Base-by-base conservation (phyloP, 306 rosid genomes). In the Fragaria ananassa region DNA sequence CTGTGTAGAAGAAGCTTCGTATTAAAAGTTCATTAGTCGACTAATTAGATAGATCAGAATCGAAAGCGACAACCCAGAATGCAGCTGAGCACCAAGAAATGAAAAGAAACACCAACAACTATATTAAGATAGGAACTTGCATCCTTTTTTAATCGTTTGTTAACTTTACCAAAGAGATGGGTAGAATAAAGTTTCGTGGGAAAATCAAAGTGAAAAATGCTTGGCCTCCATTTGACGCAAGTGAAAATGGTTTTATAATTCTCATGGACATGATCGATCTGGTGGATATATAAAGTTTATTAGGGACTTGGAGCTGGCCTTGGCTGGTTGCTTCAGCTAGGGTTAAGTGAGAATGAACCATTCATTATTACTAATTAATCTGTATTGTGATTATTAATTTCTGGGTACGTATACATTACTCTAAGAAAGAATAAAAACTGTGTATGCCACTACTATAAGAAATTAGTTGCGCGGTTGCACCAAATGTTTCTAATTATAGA, bases 151-250 rank as follows among this genome's bases (percentile, higher is more conserved):
- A 12, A 66, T 15, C 27, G 70, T 73, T 31, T 70, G 34, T 27
- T 75, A 77, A 79, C 47, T 56, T 72, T 61, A 44, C 74, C 51
- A 73, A 51, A 77, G 45, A 77, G 11, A 61, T 49, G 19, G 69
- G 60, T 29, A n/a, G 65, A 72, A 23, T 39, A 56, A 71, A 44
- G 17, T 47, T 70, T 80, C 69, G 74, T 10, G 46, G 46, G 80
- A 76, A 39, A 74, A 31, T 41, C 70, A 79, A 86, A 78, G 79
- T 75, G 81, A 37, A 83, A 78, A 89, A 90, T 93, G 85, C 96
- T 85, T 91, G 77, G 51, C 94, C 85, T 91, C 83, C 83, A 76
- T 88, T 78, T 66, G 85, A 91, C 84, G 95, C 96, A 87, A 93
- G 79, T 15, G 18, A 82, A 66, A 72, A 68, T 67, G 39, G 1